A percentile compares a stretch with the other conserved stretches of the same genome.
Evolutionary conservation across 176 grass and related monocot genomes (phyloP).

Genomic region (Oryza punctata): DNA sequence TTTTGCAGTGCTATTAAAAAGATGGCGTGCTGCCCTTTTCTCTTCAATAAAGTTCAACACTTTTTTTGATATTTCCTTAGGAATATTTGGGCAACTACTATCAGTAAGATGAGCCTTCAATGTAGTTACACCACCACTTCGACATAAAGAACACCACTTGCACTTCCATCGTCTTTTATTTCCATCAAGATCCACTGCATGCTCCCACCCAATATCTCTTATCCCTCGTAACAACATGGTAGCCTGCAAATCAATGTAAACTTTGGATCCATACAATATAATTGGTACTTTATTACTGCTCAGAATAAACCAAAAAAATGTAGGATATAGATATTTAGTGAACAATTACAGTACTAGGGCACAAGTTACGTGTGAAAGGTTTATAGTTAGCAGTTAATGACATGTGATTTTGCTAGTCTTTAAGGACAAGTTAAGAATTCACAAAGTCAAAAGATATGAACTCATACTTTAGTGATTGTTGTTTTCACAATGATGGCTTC

Average conservation of each 20-base stretch:
- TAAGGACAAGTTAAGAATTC: slow-evolving; percentile 23
- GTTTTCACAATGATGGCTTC: slow-evolving; percentile 18
- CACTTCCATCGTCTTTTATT: slow-evolving; percentile 64
- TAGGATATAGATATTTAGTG: slow-evolving; percentile 6
- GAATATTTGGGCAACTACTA: slow-evolving; percentile 45
- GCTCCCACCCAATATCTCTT: slow-evolving; percentile 58
- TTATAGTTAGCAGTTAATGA: not conserved
- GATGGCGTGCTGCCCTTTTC: slow-evolving; percentile 47
- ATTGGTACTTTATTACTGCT: slow-evolving; percentile 17
- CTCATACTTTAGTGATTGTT: not conserved
- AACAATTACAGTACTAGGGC: not conserved
- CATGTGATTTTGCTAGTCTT: slow-evolving; percentile 26
- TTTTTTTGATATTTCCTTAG: slow-evolving; percentile 53
- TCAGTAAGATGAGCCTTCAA: slow-evolving; percentile 63
- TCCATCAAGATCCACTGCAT: slow-evolving; percentile 61
- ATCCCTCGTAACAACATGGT: slow-evolving; percentile 34
- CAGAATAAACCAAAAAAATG: slow-evolving; percentile 1
- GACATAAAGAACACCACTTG: slow-evolving; percentile 53
- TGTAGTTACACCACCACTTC: slow-evolving; percentile 66
- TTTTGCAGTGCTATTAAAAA: slow-evolving; percentile 38
- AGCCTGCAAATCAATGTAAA: slow-evolving; percentile 44
- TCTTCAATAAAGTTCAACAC: slow-evolving; percentile 56
- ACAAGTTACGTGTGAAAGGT: not conserved
- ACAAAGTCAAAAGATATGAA: slow-evolving; percentile 13
- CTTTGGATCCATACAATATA: slow-evolving; percentile 18